Evolutionary conservation across 163 green algal species (phyloP).

Genomic region (Trebouxia gelatinosa): DNA sequence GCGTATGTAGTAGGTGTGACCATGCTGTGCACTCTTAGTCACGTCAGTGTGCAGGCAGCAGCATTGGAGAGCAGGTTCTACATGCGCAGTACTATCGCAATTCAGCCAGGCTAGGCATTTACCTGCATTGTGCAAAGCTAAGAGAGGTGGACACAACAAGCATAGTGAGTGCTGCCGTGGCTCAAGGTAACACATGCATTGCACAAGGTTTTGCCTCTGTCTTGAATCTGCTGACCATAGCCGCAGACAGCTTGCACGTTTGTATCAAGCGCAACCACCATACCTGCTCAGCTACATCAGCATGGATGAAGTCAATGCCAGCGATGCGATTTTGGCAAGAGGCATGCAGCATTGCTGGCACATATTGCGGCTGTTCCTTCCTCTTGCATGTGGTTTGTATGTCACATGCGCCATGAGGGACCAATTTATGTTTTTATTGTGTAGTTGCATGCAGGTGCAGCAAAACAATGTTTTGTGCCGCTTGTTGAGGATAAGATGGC

Average conservation of each 20-base stretch:
- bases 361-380: no score
- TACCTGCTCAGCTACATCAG: no score
- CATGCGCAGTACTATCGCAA: conserved; percentile 37
- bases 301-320: no score
- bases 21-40: background rate
- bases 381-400: no score
- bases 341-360: no score
- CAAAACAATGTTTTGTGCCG: conserved; percentile 65
- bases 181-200: conserved; percentile 43
- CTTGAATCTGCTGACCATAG: no score
- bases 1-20: background rate
- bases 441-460: conserved; percentile 39
- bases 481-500: conserved; percentile 69
- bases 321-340: no score
- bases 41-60: conserved; percentile 43
- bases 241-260: no score
- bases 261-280: no score
- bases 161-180: conserved; percentile 56
- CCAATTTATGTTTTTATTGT: no score
- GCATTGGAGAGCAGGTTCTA: conserved; percentile 53
- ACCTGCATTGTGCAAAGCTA: conserved; percentile 71
- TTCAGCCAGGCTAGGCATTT: conserved; percentile 57
- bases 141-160: conserved; percentile 73
- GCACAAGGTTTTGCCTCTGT: no score
- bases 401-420: no score